Base-by-base conservation (phyloP, 495 filamentous ascomycete species). In the Daldinia childiae region DNA sequence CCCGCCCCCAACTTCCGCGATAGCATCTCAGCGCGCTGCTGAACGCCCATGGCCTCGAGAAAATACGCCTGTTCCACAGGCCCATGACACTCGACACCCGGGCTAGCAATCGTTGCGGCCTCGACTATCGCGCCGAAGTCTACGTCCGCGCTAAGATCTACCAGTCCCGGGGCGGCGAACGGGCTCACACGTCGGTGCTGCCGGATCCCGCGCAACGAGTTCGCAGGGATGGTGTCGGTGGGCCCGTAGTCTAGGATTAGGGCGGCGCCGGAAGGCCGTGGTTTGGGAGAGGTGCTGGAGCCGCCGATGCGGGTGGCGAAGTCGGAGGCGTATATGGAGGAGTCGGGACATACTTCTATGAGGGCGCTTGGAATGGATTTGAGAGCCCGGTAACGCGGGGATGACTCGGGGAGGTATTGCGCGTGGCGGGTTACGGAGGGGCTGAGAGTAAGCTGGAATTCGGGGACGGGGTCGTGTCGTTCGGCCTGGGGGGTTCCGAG, bases 171-270 rank as follows among this genome's bases (percentile, higher is more conserved):
- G 8, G 83, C 81, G 3, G 84, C 81, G 70, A 99, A 93, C 3
- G 95, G 92, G 3, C 89, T 91, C 34, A 95, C 90, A 14, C 80
- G 87, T 12, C 81, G 76, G 79, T 99, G 95, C 9, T 80, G 76
- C 39, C 88, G 84, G 78, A 99, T 97, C 12, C 95, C 95, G 29
- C 95, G 91, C 11, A 99, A 84, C 0, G 92, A 93, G 83, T 95
- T 94, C 32, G 89, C 83, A 0, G 95, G 95, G 54, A 98, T 90
- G 0, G 91, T 91, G 56, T 86, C 82, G 21, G 87, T 64, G 2
- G 94, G 92, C 2, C 95, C 95, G 82, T 98, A 99, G 81, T 99
- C 95, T 64, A 99, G 87, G 69, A 99, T 93, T 15, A 99, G 81
- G 1, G 94, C 95, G 14, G 93, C 94, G 55, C 95, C 95, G 3